These are phyloP conservation scores for Nectriaceae sp. DNA, from an alignment of 2,329 filamentous ascomycete species.

Conservation along the genomic window DNA sequence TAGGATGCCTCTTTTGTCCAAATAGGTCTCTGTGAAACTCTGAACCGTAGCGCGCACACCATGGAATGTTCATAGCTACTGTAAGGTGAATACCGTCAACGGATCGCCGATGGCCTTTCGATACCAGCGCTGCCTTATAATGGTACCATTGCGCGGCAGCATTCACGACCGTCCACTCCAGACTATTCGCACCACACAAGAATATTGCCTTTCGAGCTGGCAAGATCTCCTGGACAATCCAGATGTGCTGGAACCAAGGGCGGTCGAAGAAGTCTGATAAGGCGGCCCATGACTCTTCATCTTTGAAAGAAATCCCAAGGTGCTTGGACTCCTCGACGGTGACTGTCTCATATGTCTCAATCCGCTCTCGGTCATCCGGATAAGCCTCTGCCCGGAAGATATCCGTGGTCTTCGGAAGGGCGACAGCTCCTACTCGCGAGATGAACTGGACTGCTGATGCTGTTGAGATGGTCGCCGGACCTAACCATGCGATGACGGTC, in stretches of 20 bases:
- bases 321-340: constrained; percentile 10
- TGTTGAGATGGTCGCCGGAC: constrained; percentile 7
- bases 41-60: constrained; percentile 10
- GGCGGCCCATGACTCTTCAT: constrained; percentile 7
- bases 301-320: constrained; percentile 16
- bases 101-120: background rate
- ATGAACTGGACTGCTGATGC: constrained; percentile 7
- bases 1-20: constrained; percentile 5
- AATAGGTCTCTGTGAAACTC: constrained; percentile 9
- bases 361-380: constrained; percentile 2
- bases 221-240: constrained; percentile 24
- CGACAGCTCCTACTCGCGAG: constrained; percentile 13
- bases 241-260: constrained; percentile 22
- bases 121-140: constrained; percentile 10
- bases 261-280: constrained; percentile 17
- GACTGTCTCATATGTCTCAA: constrained; percentile 11
- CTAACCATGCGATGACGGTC: constrained; percentile 19
- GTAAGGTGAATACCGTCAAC: constrained; percentile 13
- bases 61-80: constrained; percentile 15
- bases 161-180: constrained; percentile 13
- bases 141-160: constrained; percentile 20
- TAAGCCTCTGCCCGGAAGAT: constrained; percentile 17
- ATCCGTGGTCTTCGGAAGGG: constrained; percentile 15
- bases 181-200: constrained; percentile 11
- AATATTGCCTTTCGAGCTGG: constrained; percentile 20